A percentile compares a stretch with the other conserved stretches of the same genome.
Evolutionary conservation across 805 yeast species (phyloP).

Genomic region (Saccharomycopsis olivae): DNA sequence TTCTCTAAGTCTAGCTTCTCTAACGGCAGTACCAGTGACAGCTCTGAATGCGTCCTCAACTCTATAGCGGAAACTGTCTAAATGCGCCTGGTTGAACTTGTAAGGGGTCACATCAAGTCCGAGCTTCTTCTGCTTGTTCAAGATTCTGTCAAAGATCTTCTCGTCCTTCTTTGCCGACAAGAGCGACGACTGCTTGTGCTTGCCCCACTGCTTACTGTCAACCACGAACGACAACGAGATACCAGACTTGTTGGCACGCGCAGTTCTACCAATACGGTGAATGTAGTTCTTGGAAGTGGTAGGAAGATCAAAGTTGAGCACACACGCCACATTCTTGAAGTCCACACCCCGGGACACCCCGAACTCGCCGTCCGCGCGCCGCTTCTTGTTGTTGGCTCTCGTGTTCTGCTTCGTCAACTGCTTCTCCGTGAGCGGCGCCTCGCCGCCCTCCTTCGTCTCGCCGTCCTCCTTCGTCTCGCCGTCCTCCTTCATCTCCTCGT

Average conservation of each 20-base stretch:
- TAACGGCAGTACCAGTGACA: conserved; percentile 76
- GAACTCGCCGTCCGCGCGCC: conserved; percentile 53
- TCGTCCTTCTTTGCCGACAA: conserved; percentile 74
- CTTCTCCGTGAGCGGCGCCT: conserved; percentile 8
- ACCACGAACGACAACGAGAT: conserved; percentile 91
- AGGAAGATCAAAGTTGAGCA: conserved; percentile 89
- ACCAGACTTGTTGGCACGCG: conserved; percentile 93
- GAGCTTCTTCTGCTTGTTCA: conserved; percentile 61
- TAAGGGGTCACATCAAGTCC: conserved; percentile 79
- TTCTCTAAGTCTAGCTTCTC: conserved; percentile 90
- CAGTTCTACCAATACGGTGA: conserved; percentile 95
- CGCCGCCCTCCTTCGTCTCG: conserved; percentile 14
- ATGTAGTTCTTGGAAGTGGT: conserved; percentile 79
- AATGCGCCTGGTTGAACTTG: conserved; percentile 82
- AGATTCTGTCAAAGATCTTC: conserved; percentile 65
- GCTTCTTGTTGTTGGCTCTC: conserved; percentile 17
- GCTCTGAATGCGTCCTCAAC: conserved; percentile 96
- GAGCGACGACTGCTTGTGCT: conserved; percentile 72
- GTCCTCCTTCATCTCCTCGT: conserved; percentile 18
- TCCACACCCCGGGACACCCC: conserved; percentile 97
- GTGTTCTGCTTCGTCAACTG: conserved; percentile 18
- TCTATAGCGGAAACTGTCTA: conserved; percentile 92
- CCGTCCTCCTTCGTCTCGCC: conserved; percentile 15
- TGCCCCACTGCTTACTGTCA: conserved; percentile 73
- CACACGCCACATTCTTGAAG: conserved; percentile 93